Base-by-base conservation (phyloP, 495 filamentous ascomycete species). In the Parathielavia hyrcaniae region DNA sequence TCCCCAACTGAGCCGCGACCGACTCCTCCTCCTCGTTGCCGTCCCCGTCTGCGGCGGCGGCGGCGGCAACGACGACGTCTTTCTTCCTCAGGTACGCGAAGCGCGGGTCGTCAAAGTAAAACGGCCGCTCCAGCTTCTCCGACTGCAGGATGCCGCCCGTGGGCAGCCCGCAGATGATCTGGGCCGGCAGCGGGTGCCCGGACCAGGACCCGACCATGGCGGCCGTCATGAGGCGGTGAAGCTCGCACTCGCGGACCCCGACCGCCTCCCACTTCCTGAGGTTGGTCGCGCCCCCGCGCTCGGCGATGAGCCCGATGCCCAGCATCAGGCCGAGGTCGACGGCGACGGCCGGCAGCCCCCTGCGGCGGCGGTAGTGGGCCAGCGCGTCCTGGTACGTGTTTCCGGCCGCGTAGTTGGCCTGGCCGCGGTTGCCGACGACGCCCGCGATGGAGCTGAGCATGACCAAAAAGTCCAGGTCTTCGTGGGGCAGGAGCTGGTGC, bases 391-490 rank as follows among this genome's bases (percentile, higher is more conserved):
- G 35, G 35, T 38, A 43, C 12, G 40, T 2, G 14, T 34, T 13
- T 4, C 76, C 80, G 4, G 80, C 79, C 8, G 78, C 72, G 62
- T 86, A 86, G 14, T 79, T 78, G 19, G 77, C 71, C 68, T 86
- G 83, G 0, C 75, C 75, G 23, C 66, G 60, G 34, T 63, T 75
- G 2, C 83, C 83, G 32, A 81, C 62, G 7, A 79, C 66, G 34
- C 67, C 80, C 6, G 78, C 68, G 75, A 34, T 71, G 10, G 60
- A 61, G 12, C 56, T 59, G 22, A 84, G 67, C 39, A 75, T 68
- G 46, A 84, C 64, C 62, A 86, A 85, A 70, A 86, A 86, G 60
- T 85, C 83, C 1, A 86, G 67, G 43, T 66, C 63, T 26, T 63
- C 62, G n/a, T n/a, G n/a, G 0, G 36, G 50, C 10, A 62, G 50